Evolutionary conservation across 2,329 filamentous ascomycete species (phyloP), one percentile per base, ranked within the genome.

Genomic region (Hymenoscyphus fraxineus): DNA sequence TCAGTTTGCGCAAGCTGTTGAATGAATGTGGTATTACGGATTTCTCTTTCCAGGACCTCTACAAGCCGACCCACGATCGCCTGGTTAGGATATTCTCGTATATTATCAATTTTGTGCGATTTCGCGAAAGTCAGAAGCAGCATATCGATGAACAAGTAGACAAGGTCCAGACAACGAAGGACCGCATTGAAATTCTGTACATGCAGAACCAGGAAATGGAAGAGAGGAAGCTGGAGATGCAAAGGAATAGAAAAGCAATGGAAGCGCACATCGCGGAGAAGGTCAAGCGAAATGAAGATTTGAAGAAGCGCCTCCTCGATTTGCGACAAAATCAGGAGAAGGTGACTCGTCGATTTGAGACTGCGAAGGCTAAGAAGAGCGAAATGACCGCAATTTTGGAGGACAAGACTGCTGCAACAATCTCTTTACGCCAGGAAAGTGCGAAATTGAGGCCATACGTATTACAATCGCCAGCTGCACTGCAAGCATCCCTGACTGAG

Each of bases 31-130:
- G 93, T 58, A 91, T 99, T 71, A 89, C 88, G 67, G 95, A 99
- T 77, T 97, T 99, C 73, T 92, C 90, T 41, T 97, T 98, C 78
- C 88, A 88, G 66, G 95, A 99, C 76, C 81, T 99, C 6, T 94
- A 96, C 76, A 90, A 90, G 76, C 95, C 95, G 16, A 96, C 92
- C 1, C 91, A 96, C 75, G 90, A 92, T 64, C 90, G 95, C 56
- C 84, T 98, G 15, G 90, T 94, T 73, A 96, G 95, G 80, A 96
- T 98, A 73, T 95, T 99, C 76, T 96, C 92, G 69, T 97, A 97
- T 78, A 86, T 98, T 68, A 99, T 99, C 81, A 99, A 99, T 79
- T 99, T 99, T 78, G 93, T 98, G 70, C 88, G 95, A 61, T 99
- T 98, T 79, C 90, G 95, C 72, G 93, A 97, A 79, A 93, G 90